Percentiles rank a stretch among this genome's conserved stretches.
phyloP scores from a whole-genome alignment of 805 yeast species.

The Saturnispora dispora region DNA sequence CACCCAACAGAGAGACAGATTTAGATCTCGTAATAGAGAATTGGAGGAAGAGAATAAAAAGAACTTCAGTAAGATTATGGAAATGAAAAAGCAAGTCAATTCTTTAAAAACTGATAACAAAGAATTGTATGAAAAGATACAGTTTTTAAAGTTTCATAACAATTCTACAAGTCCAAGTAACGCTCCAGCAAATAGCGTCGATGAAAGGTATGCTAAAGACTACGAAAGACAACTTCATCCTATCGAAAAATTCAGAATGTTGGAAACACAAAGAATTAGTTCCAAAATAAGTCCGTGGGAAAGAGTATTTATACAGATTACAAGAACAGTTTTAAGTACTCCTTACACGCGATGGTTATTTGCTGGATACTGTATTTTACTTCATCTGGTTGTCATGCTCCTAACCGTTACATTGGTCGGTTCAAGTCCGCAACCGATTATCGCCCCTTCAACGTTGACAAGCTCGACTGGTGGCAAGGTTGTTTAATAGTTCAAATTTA shows the following conservation, averaged over 20 bases:
- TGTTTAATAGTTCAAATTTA: background rate
- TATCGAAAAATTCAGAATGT: conserved; percentile 67
- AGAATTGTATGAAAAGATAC: conserved; percentile 68
- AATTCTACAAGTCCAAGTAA: conserved; percentile 13
- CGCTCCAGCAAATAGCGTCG: conserved; percentile 25
- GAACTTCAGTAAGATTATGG: conserved; percentile 42
- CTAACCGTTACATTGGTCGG: conserved; percentile 47
- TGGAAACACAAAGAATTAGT: conserved; percentile 67
- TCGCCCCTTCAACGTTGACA: conserved; percentile 11
- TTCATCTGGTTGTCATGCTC: conserved; percentile 66
- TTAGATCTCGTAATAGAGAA: conserved; percentile 73
- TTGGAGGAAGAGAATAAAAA: conserved; percentile 73
- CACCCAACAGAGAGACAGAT: conserved; percentile 91
- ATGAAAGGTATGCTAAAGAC: conserved; percentile 47
- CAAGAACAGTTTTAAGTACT: conserved; percentile 69
- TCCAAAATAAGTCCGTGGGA: conserved; percentile 71
- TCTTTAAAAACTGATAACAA: conserved; percentile 64
- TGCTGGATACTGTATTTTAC: conserved; percentile 59
- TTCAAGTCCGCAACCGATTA: conserved; percentile 9
- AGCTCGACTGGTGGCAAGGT: conserved; percentile 25
- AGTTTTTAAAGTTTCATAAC: conserved; percentile 52
- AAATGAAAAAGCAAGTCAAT: conserved; percentile 55
- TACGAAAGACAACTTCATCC: conserved; percentile 80
- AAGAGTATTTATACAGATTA: conserved; percentile 61
- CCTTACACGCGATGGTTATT: conserved; percentile 64